Evolutionary conservation across 2,329 filamentous ascomycete genomes (phyloP).

Genomic region (Colletotrichum sp.): DNA sequence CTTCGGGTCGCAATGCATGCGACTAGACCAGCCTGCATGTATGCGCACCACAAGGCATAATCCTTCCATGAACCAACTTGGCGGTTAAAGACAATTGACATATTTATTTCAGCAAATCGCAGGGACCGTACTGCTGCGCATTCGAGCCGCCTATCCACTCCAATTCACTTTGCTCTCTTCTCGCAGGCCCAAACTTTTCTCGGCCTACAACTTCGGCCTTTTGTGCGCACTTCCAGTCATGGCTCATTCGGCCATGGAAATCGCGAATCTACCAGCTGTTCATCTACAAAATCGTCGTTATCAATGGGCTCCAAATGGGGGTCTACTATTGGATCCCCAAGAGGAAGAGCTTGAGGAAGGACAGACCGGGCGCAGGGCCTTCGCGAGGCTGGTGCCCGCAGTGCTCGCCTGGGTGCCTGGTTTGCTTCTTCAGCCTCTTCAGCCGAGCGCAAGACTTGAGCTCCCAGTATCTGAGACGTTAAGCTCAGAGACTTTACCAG

Average conservation of each 20-base stretch:
- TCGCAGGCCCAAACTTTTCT: too few species aligned
- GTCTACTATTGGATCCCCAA: not conserved
- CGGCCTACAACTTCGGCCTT: too few species aligned
- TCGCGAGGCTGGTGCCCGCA: not conserved
- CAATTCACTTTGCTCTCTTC: too few species aligned
- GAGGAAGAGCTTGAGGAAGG: fast-evolving
- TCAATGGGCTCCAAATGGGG: not conserved
- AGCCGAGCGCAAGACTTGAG: fast-evolving
- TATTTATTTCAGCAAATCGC: too few species aligned
- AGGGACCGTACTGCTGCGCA: too few species aligned
- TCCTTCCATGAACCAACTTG: too few species aligned
- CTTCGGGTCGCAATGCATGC: not conserved
- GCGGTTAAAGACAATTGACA: too few species aligned
- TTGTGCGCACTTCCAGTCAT: not conserved
- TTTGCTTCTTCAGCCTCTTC: not conserved
- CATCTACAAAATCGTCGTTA: not conserved
- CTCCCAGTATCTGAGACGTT: not conserved
- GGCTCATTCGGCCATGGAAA: not conserved
- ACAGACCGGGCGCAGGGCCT: not conserved
- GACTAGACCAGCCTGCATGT: not conserved
- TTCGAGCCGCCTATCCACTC: too few species aligned
- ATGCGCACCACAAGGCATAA: too few species aligned
- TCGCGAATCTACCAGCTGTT: not conserved
- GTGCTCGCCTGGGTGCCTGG: not conserved
- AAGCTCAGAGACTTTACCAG: not conserved